phyloP scores from a whole-genome alignment of 2,329 filamentous ascomycete species.

The Pseudogymnoascus sp. region DNA sequence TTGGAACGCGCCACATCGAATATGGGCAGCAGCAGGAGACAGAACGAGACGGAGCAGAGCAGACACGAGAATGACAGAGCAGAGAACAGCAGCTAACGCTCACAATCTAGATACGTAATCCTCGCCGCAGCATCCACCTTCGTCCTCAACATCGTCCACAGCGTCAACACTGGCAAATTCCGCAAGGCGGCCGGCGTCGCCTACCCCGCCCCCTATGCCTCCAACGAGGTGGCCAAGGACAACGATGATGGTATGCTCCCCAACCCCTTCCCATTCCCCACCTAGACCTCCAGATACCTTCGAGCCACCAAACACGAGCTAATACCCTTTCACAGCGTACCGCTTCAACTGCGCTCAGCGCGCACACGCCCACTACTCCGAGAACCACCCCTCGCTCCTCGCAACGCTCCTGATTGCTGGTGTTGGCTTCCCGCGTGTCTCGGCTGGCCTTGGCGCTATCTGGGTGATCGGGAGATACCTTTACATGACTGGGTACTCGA shows the following conservation, averaged over 20 bases:
- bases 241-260: conserved; percentile 35
- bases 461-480: conserved; percentile 46
- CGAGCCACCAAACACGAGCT: background rate
- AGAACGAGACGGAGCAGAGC: background rate
- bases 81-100: background rate
- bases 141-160: conserved; percentile 49
- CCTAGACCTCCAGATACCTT: background rate
- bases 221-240: conserved; percentile 44
- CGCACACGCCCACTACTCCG: conserved; percentile 54
- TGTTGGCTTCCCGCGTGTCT: conserved; percentile 42
- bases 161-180: conserved; percentile 36
- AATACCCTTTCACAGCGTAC: conserved; percentile 23
- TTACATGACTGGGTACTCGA: conserved; percentile 47
- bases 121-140: conserved; percentile 47
- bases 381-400: conserved; percentile 49
- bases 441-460: conserved; percentile 40
- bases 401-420: conserved; percentile 47
- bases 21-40: background rate
- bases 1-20: background rate
- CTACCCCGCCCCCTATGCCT: conserved; percentile 51
- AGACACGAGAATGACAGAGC: background rate
- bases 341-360: conserved; percentile 59
- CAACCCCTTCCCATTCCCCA: background rate
- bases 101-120: conserved; percentile 47
- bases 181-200: conserved; percentile 45